Evolutionary conservation across 306 rosid species (phyloP).

Genomic region (Lupinus albus): DNA sequence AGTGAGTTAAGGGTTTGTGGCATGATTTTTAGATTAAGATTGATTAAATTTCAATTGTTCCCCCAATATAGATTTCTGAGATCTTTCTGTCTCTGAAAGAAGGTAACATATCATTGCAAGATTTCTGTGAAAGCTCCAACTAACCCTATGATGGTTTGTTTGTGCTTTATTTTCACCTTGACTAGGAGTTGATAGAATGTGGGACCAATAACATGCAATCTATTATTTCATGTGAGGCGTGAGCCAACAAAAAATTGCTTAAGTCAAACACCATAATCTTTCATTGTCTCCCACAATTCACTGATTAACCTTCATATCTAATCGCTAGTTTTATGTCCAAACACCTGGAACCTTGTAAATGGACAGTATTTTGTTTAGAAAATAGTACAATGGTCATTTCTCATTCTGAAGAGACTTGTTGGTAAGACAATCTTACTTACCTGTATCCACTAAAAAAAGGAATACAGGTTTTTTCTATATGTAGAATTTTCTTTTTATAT

Average conservation of each 20-base stretch:
- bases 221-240: slow-evolving; percentile 34
- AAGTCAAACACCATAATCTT: slow-evolving; percentile 50
- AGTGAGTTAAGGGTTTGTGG: no score
- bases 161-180: slow-evolving; percentile 52
- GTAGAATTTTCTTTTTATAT: background rate
- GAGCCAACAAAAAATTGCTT: slow-evolving; percentile 23
- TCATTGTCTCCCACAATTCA: slow-evolving; percentile 46
- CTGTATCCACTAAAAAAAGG: slow-evolving; percentile 34
- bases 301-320: slow-evolving; percentile 32
- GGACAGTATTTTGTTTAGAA: slow-evolving; percentile 34
- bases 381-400: slow-evolving; percentile 27
- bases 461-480: background rate
- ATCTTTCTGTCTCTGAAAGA: slow-evolving; percentile 33
- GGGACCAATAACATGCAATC: slow-evolving; percentile 49
- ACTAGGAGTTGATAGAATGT: slow-evolving; percentile 45
- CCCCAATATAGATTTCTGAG: background rate
- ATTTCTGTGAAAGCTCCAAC: slow-evolving; percentile 42
- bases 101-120: slow-evolving; percentile 40
- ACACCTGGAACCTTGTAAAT: slow-evolving; percentile 34
- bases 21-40: slow-evolving; percentile 37
- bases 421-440: slow-evolving; percentile 51
- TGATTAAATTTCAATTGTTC: slow-evolving; percentile 13
- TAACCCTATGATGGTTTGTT: slow-evolving; percentile 44
- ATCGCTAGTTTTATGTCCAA: slow-evolving; percentile 48
- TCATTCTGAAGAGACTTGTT: slow-evolving; percentile 41